Base-by-base conservation (phyloP, 2,329 filamentous ascomycete species). In the Aspergillus sojae region DNA sequence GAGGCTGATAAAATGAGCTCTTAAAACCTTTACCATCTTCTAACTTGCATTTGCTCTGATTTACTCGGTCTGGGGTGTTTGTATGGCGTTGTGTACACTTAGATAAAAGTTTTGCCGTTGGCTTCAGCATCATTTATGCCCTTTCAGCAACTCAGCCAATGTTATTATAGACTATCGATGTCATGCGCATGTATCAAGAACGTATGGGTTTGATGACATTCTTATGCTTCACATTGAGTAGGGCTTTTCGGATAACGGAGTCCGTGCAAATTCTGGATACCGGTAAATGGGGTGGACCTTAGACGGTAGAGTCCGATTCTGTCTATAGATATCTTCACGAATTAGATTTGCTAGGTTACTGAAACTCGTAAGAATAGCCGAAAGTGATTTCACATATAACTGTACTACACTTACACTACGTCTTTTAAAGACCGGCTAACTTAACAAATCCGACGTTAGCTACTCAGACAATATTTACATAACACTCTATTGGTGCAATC, bases 381-480 rank as follows among this genome's bases (percentile, higher is more conserved):
- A 9, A 7, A 21, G 34, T 21, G 5, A n/a, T 21, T 4, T 48
- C 9, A 10, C 30, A 59, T 5, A 0, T 5, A 52, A 59, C 16
- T 30, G 4, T 9, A 6, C n/a, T 26, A 21, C 23, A 16, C 6
- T 7, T 39, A 28, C 32, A 16, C 10, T 41, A 54, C 30, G 32
- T 45, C 7, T 45, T 34, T 26, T 2, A 12, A 9, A 39, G 26
- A 39, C 12, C 6, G 23, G 19, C 7, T 19, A 55, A 26, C 5
- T 39, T 55, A 34, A 57, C 43, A 57, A 62, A 58, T 65, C 68
- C 53, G 58, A 61, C 62, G 63, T 68, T 72, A 67, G 63, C 67
- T 73, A 75, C 63, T 74, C 72, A 67, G 68, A 74, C 69, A 74
- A 74, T 77, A 76, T 77, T 68, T 76, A 77, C 75, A 77, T 72